Conservation (phyloP, 331 rosid species). For the Quercus phellos region DNA sequence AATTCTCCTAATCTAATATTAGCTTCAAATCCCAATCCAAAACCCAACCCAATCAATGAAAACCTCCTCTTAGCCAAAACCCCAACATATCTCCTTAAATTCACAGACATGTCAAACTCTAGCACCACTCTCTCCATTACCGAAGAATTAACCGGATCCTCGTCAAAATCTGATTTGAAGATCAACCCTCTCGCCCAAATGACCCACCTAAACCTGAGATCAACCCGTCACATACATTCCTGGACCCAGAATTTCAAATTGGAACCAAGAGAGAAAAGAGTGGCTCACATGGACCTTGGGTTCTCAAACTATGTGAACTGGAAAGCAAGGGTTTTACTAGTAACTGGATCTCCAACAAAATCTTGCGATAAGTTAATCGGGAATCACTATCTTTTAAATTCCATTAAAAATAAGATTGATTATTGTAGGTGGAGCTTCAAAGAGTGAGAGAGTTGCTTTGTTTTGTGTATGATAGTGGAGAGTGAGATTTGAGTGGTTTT, state of each 20-base stretch:
- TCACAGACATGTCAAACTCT: too few species aligned
- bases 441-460: too few species aligned
- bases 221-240: slow-evolving; percentile 62
- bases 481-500: too few species aligned
- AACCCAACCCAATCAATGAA: too few species aligned
- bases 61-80: too few species aligned
- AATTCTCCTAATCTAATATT: too few species aligned
- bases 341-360: slow-evolving; percentile 87
- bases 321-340: slow-evolving; percentile 74
- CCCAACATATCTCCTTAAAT: too few species aligned
- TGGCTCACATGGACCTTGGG: slow-evolving; percentile 66
- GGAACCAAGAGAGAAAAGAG: slow-evolving; percentile 50
- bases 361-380: slow-evolving; percentile 93
- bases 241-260: slow-evolving; percentile 62
- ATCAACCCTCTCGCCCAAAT: slow-evolving; percentile 60
- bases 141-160: slow-evolving; percentile 36
- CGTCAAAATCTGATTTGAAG: slow-evolving; percentile 91
- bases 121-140: too few species aligned
- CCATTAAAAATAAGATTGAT: slow-evolving; percentile 87
- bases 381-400: slow-evolving; percentile 78
- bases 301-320: slow-evolving; percentile 59
- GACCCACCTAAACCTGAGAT: slow-evolving; percentile 28
- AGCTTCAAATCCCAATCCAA: too few species aligned
- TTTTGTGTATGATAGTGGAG: too few species aligned
- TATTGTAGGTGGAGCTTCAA: slow-evolving; percentile 47